Conservation (phyloP, 768 basidiomycete species). For the Tricholoma hemisulphureum region DNA sequence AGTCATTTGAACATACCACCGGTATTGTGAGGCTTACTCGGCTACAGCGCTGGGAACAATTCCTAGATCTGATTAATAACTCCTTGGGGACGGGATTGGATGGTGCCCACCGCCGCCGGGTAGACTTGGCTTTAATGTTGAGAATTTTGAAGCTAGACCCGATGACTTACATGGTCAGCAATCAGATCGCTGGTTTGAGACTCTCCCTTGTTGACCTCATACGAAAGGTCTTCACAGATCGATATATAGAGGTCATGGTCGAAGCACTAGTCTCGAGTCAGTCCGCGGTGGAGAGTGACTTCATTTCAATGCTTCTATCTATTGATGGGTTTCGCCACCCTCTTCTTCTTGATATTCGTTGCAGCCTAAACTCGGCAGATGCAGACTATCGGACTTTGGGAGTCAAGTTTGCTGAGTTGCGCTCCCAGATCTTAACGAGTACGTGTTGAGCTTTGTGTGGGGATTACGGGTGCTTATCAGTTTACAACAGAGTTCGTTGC, state of each 20-base stretch:
- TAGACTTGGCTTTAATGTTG: conserved; percentile 63
- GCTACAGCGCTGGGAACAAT: conserved; percentile 61
- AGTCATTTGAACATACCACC: conserved; percentile 5
- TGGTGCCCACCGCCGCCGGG: conserved; percentile 26
- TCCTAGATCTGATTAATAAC: conserved; percentile 51
- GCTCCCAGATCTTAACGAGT: conserved; percentile 14
- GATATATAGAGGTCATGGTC: conserved; percentile 55
- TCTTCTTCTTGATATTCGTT: conserved; percentile 4
- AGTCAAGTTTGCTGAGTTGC: conserved; percentile 18
- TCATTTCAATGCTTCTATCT: conserved; percentile 53
- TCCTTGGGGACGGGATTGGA: conserved; percentile 46
- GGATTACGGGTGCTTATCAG: neutral
- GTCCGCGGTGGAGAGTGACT: conserved; percentile 57
- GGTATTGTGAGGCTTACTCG: neutral
- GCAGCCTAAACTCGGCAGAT: neutral
- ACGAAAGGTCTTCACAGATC: conserved; percentile 43
- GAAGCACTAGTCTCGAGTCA: conserved; percentile 47
- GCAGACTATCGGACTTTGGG: neutral
- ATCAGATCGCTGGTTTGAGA: neutral
- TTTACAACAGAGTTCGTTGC: conserved; percentile 41
- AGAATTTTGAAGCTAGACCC: conserved; percentile 59
- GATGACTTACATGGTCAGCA: conserved; percentile 54
- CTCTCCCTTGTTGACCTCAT: neutral
- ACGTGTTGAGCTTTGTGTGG: neutral
- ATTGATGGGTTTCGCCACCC: conserved; percentile 34